Base-by-base conservation (phyloP, 805 yeast genomes). In the Yamadazyma tumulicola region DNA sequence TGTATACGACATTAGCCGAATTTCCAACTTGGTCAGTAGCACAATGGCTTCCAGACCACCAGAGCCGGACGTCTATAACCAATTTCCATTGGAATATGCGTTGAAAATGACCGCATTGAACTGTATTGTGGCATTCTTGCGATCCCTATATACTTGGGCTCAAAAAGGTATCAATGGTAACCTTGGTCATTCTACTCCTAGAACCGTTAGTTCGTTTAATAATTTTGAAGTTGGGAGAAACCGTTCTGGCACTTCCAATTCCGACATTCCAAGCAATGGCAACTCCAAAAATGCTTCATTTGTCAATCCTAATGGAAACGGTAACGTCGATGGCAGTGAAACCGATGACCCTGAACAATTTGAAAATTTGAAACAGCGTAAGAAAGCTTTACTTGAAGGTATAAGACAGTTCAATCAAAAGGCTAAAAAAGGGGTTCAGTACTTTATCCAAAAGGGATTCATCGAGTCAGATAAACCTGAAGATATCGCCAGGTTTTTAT, bases 141-240 rank as follows among this genome's bases (percentile, higher is more conserved):
- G 86, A 47, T 85, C 96, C 0, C 67, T 93, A 29, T 73, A 84
- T 48, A 72, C 86, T 2, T 89, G 97, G 96, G 85, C 95, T 9
- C 94, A 85, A 41, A 77, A 81, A 41, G 72, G 70, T 5, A 46
- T 61, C 16, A 26, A 26, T 21, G 29, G 22, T n/a, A 15, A 42
- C 17, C 29, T 31, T 19, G 32, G 14, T 15, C 21, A 29, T 11
- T 22, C 32, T 25, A n/a, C n/a, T n/a, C n/a, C n/a, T n/a, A n/a
- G n/a, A n/a, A n/a, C n/a, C n/a, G n/a, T n/a, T n/a, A 21, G 39
- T 23, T 26, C 32, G 17, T 4, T 17, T 5, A 25, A 15, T 25
- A 16, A 35, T 23, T 39, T 41, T n/a, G 40, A 47, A 7, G 37
- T 47, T 9, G 35, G 32, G n/a, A 52, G 59, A 39, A 45, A 51